Percentiles rank a stretch among this genome's conserved stretches.
Conservation (phyloP, 2,329 filamentous ascomycete species). For the Phaeosphaeriaceae sp. region DNA sequence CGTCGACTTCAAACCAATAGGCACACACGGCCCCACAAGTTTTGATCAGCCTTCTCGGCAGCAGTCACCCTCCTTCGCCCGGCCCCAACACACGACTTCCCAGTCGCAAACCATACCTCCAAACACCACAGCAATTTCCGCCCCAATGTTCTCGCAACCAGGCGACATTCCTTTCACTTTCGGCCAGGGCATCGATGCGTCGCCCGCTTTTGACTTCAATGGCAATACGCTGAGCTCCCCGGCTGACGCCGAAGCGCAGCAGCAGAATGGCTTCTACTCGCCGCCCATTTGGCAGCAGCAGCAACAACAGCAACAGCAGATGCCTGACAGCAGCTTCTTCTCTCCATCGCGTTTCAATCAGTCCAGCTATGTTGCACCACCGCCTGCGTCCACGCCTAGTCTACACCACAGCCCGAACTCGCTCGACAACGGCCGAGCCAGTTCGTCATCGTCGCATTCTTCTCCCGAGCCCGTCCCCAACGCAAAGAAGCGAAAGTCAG, state of each 20-base stretch:
- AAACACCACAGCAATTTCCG: slow-evolving; percentile 29
- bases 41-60: slow-evolving; percentile 36
- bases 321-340: slow-evolving; percentile 32
- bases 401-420: slow-evolving; percentile 48
- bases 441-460: slow-evolving; percentile 60
- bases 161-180: slow-evolving; percentile 41
- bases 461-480: slow-evolving; percentile 63
- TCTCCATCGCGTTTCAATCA: slow-evolving; percentile 37
- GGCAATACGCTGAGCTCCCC: slow-evolving; percentile 41
- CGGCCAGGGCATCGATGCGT: slow-evolving; percentile 37
- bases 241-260: slow-evolving; percentile 30
- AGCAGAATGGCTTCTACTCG: slow-evolving; percentile 39
- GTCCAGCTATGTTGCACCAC: slow-evolving; percentile 25
- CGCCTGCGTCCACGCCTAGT: slow-evolving; percentile 44
- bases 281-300: slow-evolving; percentile 42
- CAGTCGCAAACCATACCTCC: slow-evolving; percentile 28
- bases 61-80: slow-evolving; percentile 34
- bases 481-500: slow-evolving; percentile 49
- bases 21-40: slow-evolving; percentile 35
- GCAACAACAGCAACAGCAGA: slow-evolving; percentile 32
- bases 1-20: slow-evolving; percentile 30
- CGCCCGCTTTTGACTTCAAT: slow-evolving; percentile 45
- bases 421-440: slow-evolving; percentile 39
- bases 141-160: slow-evolving; percentile 25
- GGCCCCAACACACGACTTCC: slow-evolving; percentile 22